These are phyloP conservation scores for Mycosphaerella arachidis DNA, from an alignment of 2,329 filamentous ascomycete genomes.

Conservation along the genomic window DNA sequence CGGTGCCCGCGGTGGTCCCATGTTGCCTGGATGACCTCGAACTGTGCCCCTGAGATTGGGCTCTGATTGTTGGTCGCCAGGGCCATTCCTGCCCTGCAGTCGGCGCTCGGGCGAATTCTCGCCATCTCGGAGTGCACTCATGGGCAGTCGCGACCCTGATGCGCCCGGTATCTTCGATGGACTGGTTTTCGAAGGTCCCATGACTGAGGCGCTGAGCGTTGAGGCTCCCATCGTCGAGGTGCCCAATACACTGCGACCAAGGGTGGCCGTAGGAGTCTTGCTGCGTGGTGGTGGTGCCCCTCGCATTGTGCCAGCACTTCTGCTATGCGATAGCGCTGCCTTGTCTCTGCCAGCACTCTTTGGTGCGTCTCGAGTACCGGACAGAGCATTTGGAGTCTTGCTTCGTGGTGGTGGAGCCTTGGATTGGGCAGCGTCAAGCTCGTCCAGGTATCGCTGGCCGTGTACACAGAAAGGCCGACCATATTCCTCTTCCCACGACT, in stretches of 20 bases:
- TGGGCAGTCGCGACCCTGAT: constrained; percentile 54
- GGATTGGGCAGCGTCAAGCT: constrained; percentile 62
- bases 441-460: constrained; percentile 84
- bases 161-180: constrained; percentile 61
- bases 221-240: constrained; percentile 22
- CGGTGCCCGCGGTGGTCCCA: constrained; percentile 55
- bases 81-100: constrained; percentile 30
- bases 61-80: constrained; percentile 29
- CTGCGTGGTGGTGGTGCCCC: constrained; percentile 39
- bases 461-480: constrained; percentile 89
- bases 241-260: constrained; percentile 28
- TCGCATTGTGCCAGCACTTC: constrained; percentile 37
- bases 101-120: constrained; percentile 77
- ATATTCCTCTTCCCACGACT: constrained; percentile 89
- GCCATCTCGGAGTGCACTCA: constrained; percentile 65
- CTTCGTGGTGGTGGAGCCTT: constrained; percentile 50
- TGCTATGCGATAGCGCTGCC: constrained; percentile 24
- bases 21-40: constrained; percentile 27
- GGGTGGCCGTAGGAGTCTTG: constrained; percentile 41
- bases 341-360: constrained; percentile 26
- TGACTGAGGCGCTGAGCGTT: constrained; percentile 23
- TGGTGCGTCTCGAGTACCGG: constrained; percentile 25
- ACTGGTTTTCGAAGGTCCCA: constrained; percentile 40
- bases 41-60: constrained; percentile 40
- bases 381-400: constrained; percentile 61